Percentiles rank a stretch among this genome's conserved stretches.
Evolutionary conservation across 2,329 filamentous ascomycete species (phyloP).

Genomic region (Beauveria rudraprayagi): DNA sequence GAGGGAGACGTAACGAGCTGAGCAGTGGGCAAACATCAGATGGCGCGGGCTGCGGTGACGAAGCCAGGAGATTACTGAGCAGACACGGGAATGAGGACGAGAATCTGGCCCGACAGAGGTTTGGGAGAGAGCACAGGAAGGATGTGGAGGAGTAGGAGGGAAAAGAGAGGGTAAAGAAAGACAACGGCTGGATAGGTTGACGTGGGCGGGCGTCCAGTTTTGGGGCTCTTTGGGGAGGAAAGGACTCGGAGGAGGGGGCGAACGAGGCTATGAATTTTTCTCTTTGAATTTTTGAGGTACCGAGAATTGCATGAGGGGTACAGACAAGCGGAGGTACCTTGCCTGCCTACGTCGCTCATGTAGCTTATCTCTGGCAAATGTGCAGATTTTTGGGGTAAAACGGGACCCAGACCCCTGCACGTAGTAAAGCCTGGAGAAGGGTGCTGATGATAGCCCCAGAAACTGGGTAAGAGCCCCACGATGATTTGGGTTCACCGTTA

Average conservation of each 20-base stretch:
- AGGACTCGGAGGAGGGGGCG: not conserved
- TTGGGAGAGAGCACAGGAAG: not conserved
- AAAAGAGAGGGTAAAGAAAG: not conserved
- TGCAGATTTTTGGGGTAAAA: slow-evolving; percentile 6
- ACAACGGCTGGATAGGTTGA: not conserved
- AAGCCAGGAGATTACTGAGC: not conserved
- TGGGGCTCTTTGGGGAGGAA: not conserved
- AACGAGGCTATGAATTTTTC: not conserved
- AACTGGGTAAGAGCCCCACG: no score
- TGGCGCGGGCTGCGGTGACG: not conserved
- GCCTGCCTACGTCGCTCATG: not conserved
- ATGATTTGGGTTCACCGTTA: no score
- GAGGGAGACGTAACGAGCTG: not conserved
- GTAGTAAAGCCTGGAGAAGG: no score
- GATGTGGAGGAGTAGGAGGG: not conserved
- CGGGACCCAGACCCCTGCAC: not conserved
- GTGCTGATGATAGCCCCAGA: no score
- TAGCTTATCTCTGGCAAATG: not conserved
- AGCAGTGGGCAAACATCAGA: slow-evolving; percentile 11
- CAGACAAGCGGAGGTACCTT: not conserved
- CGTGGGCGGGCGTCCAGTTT: slow-evolving; percentile 5
- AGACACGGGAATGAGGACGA: not conserved
- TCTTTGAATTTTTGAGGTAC: not conserved
- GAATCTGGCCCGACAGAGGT: not conserved
- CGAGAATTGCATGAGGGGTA: not conserved